Percentiles rank a stretch among this genome's conserved stretches.
Conservation (phyloP, 495 filamentous ascomycete species). For the Geoglossum glabrum region DNA sequence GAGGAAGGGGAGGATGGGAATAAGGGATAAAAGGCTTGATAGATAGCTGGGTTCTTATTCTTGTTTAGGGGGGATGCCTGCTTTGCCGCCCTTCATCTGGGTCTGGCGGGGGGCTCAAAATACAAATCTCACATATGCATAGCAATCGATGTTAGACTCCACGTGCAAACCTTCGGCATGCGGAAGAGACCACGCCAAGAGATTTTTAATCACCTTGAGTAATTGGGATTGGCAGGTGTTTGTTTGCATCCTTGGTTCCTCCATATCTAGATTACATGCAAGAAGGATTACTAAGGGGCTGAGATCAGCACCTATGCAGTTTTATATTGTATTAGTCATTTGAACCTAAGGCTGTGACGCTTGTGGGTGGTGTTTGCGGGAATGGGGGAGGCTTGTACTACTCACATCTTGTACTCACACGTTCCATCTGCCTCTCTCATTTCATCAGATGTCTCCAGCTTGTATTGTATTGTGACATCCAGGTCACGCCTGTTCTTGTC, state of each 20-base stretch:
- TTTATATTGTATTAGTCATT: neutral
- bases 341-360: neutral
- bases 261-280: neutral
- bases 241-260: neutral
- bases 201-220: no score
- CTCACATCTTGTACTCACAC: conserved; percentile 80
- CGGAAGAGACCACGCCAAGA: no score
- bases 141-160: no score
- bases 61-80: no score
- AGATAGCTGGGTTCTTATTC: no score
- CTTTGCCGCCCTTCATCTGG: no score
- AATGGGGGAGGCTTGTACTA: conserved; percentile 1
- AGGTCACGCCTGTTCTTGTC: conserved; percentile 85
- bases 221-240: neutral
- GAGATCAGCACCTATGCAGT: neutral
- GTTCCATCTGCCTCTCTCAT: conserved; percentile 44
- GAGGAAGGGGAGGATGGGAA: conserved; percentile 6
- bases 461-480: conserved; percentile 75
- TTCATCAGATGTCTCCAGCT: conserved; percentile 51
- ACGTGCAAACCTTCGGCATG: no score
- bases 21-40: neutral
- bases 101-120: no score
- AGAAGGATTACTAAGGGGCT: neutral
- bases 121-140: no score
- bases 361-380: no score